These are phyloP conservation scores for Glaciozyma martinii DNA, from an alignment of 768 basidiomycete species.

Conservation along the genomic window DNA sequence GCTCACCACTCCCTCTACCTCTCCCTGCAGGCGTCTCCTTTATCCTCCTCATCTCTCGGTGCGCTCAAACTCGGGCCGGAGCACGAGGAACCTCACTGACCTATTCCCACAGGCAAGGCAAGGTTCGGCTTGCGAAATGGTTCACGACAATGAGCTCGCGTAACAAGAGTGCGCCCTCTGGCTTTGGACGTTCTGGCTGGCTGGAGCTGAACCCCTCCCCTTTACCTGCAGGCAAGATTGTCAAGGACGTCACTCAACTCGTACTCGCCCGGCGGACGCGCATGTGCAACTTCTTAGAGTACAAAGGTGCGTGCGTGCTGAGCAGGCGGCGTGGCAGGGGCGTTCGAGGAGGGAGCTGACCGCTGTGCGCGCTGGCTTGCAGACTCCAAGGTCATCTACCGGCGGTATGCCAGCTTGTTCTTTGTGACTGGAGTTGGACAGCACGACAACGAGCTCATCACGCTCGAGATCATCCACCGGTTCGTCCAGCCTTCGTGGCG, in stretches of 20 bases:
- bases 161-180: constrained; percentile 31
- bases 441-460: constrained; percentile 80
- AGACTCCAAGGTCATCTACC: constrained; percentile 84
- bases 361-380: neutral
- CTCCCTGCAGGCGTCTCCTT: constrained; percentile 54
- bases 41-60: constrained; percentile 70
- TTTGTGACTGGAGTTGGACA: constrained; percentile 81
- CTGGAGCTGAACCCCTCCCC: too few relatives aligned
- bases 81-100: too few relatives aligned
- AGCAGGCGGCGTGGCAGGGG: neutral
- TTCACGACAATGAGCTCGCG: constrained; percentile 75
- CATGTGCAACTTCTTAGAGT: constrained; percentile 95
- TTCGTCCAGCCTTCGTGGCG: constrained; percentile 46
- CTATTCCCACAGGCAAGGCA: constrained; percentile 61
- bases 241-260: constrained; percentile 89
- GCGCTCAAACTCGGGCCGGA: too few relatives aligned
- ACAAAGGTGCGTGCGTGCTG: constrained; percentile 74
- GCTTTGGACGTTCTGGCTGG: too few relatives aligned
- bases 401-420: constrained; percentile 90
- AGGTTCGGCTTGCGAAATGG: constrained; percentile 93
- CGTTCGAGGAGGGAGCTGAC: constrained; percentile 42
- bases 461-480: constrained; percentile 86
- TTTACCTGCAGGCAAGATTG: constrained; percentile 62
- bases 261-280: constrained; percentile 69
- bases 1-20: neutral